phyloP scores from a whole-genome alignment of 2,329 filamentous ascomycete genomes.

The Botrytis porri region DNA sequence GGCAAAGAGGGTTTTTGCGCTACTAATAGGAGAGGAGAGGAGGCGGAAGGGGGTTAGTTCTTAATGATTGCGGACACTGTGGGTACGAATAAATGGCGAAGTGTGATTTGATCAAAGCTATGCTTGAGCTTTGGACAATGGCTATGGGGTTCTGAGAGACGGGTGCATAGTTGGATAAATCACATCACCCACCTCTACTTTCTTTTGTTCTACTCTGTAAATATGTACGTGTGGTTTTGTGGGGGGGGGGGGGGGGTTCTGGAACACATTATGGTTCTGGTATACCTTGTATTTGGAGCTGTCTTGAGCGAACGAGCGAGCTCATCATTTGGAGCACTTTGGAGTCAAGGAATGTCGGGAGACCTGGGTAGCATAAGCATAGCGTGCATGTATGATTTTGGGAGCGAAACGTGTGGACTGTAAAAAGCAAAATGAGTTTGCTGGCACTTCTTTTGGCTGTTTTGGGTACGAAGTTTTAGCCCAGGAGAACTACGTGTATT shows the following conservation, averaged over 20 bases:
- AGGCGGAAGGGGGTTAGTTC: constrained; percentile 22
- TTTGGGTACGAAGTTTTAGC: not conserved
- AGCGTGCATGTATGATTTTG: not conserved
- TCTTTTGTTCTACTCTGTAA: not conserved
- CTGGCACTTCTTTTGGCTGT: not conserved
- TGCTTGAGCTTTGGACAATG: not conserved
- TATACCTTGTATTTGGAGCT: not conserved
- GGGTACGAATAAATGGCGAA: too few relatives aligned
- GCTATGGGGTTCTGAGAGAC: not conserved
- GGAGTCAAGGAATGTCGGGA: not conserved
- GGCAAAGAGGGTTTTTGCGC: constrained; percentile 36
- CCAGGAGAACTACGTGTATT: not conserved
- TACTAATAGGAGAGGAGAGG: constrained; percentile 33
- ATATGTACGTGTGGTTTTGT: not conserved
- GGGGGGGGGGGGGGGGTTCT: not conserved
- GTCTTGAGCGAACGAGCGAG: not conserved
- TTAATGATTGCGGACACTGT: not conserved
- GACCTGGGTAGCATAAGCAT: not conserved
- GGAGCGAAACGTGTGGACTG: not conserved
- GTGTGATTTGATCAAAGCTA: not conserved
- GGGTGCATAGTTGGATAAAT: not conserved
- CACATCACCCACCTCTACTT: not conserved
- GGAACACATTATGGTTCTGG: not conserved
- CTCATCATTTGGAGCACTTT: not conserved
- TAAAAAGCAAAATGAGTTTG: not conserved